Conservation (phyloP, 176 grass and related monocot species). For the Oryza brachyantha region DNA sequence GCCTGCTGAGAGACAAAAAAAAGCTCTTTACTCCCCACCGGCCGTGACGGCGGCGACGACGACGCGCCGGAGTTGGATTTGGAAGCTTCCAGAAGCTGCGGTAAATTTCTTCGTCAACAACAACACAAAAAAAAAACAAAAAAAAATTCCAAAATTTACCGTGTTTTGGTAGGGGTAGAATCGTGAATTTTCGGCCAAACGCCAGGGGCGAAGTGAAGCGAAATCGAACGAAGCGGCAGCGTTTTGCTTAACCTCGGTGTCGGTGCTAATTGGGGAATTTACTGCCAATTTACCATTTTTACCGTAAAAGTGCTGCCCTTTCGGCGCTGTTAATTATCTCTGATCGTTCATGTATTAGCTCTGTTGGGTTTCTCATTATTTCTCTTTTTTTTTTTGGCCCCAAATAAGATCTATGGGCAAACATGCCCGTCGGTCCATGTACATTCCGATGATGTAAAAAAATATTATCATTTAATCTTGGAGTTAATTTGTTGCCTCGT, state of each 20-base stretch:
- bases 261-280: conserved; percentile 17
- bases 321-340: not conserved
- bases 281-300: conserved; percentile 7
- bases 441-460: conserved; percentile 3
- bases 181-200: not conserved
- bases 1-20: conserved; percentile 56
- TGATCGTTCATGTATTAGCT: conserved; percentile 12
- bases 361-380: not conserved
- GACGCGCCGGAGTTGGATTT: conserved; percentile 19
- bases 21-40: not conserved
- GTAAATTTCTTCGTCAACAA: no score
- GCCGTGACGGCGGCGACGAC: conserved; percentile 1
- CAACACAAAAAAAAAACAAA: not conserved
- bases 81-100: conserved; percentile 17
- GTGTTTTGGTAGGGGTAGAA: not conserved
- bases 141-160: no score
- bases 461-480: no score
- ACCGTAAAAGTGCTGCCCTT: not conserved
- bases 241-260: not conserved
- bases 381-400: not conserved
- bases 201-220: not conserved
- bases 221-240: not conserved
- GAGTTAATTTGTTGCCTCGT: not conserved
- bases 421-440: not conserved
- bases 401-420: conserved; percentile 11